Evolutionary conservation across 345 rosid species (phyloP), one percentile per base, ranked within the genome.

Genomic region (Adansonia digitata): DNA sequence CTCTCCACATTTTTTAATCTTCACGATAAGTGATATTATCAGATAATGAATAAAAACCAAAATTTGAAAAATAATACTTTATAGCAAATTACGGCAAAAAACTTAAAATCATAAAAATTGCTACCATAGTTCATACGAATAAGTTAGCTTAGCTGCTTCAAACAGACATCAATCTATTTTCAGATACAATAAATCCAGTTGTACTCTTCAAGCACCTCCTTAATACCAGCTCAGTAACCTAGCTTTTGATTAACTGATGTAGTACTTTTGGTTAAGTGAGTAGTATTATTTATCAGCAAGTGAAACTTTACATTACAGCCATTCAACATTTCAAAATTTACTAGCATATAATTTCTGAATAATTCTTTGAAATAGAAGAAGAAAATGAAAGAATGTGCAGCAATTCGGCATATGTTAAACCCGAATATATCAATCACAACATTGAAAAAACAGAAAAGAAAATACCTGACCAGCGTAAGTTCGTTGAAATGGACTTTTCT

Each of bases 401-500:
- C 20, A 61, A 34, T 45, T 43, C 48, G 5, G 42, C 4, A 13
- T 27, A 51, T 29, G 35, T 69, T 3, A 34, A 52, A 71, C 43
- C 34, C 11, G 52, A 31, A 55, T 39, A 2, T 14, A 69, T 55
- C 39, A 56, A 37, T 43, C 63, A 71, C 31, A 51, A 31, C 37
- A 13, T 34, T 12, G 2, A 7, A 20, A 27, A 60, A 31, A 59
- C 34, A 55, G 27, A 51, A 22, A 64, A 8, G 59, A 74, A 29
- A 37, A 20, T 68, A 95, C 97, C 98, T 95, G 97, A 65, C 92
- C 84, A 68, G 98, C 99, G 81, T 93, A 95, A 81, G 97, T 87
- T 80, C 98, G 86, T 81, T 91, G 99, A 82, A 95, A 95, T 2
- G 97, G 98, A 57, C 99, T 95, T 85, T 90, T 93, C 75, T 90